A percentile compares a stretch with the other conserved stretches of the same genome.
phyloP scores from a whole-genome alignment of 371 early-diverging fungal genomes.

The Nematocida displodere region DNA sequence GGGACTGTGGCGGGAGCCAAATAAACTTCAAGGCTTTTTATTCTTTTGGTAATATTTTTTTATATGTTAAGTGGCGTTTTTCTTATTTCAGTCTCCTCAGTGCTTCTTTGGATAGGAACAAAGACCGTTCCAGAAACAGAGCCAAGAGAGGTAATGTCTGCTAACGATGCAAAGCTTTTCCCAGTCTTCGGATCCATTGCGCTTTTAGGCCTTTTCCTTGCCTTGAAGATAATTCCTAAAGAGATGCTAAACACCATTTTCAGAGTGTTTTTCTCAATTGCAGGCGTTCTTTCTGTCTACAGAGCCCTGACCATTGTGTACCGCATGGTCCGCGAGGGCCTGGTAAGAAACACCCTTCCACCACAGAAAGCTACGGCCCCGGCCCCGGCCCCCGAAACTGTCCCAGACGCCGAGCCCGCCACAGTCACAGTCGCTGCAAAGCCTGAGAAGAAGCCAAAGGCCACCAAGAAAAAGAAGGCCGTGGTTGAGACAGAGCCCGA shows the following conservation, averaged over 20 bases:
- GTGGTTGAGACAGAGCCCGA: neutral
- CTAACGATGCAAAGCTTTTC: slow-evolving; percentile 33
- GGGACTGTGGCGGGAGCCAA: too few species aligned
- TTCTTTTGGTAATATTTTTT: too few species aligned
- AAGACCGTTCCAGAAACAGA: neutral
- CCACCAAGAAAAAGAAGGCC: neutral
- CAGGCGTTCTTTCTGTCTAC: slow-evolving; percentile 32
- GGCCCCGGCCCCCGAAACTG: neutral
- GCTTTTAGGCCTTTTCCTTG: slow-evolving; percentile 20
- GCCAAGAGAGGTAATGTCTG: slow-evolving; percentile 33
- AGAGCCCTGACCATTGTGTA: slow-evolving; percentile 1
- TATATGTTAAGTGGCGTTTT: slow-evolving; percentile 47
- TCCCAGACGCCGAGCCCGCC: neutral
- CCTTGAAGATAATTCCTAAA: slow-evolving; percentile 21
- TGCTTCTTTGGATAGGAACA: slow-evolving; percentile 21
- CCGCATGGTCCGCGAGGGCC: neutral
- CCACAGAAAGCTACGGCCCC: neutral
- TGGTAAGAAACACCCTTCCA: neutral
- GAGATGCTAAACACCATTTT: slow-evolving; percentile 25
- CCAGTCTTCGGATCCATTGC: slow-evolving; percentile 20
- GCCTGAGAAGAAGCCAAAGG: neutral
- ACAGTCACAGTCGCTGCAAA: neutral
- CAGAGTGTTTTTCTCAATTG: slow-evolving; percentile 20
- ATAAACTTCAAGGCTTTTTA: too few species aligned
- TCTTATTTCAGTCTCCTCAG: slow-evolving; percentile 47